Evolutionary conservation across 202 grass and related monocot genomes (phyloP), one percentile per base, ranked within the genome.

Genomic region (Alloteropsis angusta): DNA sequence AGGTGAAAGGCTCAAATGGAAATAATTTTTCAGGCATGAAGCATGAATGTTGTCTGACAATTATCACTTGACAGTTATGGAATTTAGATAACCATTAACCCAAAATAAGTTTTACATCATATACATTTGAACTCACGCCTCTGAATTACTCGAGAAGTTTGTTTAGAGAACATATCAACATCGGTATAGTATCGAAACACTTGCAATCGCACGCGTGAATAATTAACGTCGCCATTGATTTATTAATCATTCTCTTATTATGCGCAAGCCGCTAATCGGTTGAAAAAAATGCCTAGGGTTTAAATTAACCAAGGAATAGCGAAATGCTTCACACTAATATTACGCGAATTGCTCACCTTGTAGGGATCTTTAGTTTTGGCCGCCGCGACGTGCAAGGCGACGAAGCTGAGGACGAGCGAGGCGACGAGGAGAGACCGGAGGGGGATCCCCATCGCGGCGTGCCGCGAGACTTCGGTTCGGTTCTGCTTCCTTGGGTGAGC

Each of bases 351-450:
- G 8, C 84, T 77, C 45, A 92, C 93, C 87, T 92, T 96, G 61
- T 92, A 90, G 11, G 89, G 93, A 82, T 96, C 89, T 22, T 82
- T 60, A 45, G 72, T 81, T 80, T 92, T 92, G 42, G 92, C 69
- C 22, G 89, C 69, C 30, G 80, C 75, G 52, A 81, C 76, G 4
- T 63, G 12, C 28, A 92, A 48, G 67, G 56, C 70, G 58, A 86
- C 62, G 60, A 38, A 85, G 36, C 9, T 76, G 71, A 92, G 48
- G 36, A 92, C 50, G 55, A 88, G 56, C 50, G 85, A 57, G 41
- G 83, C 79, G 72, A 92, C 69, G 75, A 96, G 71, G 63, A 91
- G 77, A 41, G 74, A 71, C 47, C 84, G 79, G 19, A 64, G 12
- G 22, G 19, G 67, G 34, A 46, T 60, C 34, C 78, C 81, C 85